A percentile compares a stretch with the other conserved stretches of the same genome.
Evolutionary conservation across 1,139 yeast genomes (phyloP).

Genomic region (Kodamaea suecica): DNA sequence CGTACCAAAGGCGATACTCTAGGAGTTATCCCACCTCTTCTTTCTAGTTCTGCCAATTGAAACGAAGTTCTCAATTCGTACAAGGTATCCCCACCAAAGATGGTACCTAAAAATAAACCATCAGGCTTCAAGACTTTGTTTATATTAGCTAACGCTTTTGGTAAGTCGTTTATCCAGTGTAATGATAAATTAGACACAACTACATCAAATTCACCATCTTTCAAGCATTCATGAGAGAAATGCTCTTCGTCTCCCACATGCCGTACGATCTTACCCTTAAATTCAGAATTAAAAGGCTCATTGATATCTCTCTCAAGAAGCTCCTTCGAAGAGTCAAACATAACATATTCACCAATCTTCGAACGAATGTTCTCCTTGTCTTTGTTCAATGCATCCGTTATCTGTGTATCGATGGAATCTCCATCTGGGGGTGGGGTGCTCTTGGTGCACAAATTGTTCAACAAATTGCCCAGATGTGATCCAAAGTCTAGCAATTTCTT

Average conservation of each 20-base stretch:
- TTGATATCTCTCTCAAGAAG: slow-evolving; percentile 51
- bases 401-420: slow-evolving; percentile 28
- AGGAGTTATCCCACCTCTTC: slow-evolving; percentile 77
- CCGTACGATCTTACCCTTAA: slow-evolving; percentile 44
- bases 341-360: slow-evolving; percentile 54
- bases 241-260: slow-evolving; percentile 67
- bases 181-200: slow-evolving; percentile 70
- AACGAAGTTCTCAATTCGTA: slow-evolving; percentile 76
- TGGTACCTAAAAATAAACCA: slow-evolving; percentile 79
- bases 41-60: slow-evolving; percentile 78
- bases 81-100: slow-evolving; percentile 81
- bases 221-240: slow-evolving; percentile 40
- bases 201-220: slow-evolving; percentile 57
- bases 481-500: slow-evolving; percentile 68
- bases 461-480: slow-evolving; percentile 63
- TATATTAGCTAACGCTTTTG: slow-evolving; percentile 55
- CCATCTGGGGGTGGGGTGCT: slow-evolving; percentile 25
- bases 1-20: slow-evolving; percentile 80
- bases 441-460: slow-evolving; percentile 34
- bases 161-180: slow-evolving; percentile 87
- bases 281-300: slow-evolving; percentile 31
- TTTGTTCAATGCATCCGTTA: slow-evolving; percentile 40
- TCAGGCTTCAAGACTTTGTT: slow-evolving; percentile 71
- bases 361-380: slow-evolving; percentile 52
- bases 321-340: slow-evolving; percentile 64